phyloP scores from a whole-genome alignment of 2,329 filamentous ascomycete genomes.

The Aotearoamyces nothofagi region DNA sequence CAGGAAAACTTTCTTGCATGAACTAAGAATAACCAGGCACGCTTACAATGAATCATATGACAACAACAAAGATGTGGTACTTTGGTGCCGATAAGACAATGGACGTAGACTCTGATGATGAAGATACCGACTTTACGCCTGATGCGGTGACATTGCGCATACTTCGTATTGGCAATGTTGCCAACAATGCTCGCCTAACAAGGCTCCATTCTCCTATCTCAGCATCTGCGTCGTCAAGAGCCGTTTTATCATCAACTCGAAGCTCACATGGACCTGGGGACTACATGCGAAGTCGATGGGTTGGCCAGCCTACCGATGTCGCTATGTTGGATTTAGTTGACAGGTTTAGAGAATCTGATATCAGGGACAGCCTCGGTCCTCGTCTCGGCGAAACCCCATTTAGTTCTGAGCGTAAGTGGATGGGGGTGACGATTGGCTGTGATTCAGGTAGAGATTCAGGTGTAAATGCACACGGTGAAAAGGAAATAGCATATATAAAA shows the following conservation, averaged over 20 bases:
- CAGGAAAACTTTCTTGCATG: not conserved
- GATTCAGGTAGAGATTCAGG: constrained; percentile 13
- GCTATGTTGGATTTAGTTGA: constrained; percentile 93
- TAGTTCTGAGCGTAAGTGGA: constrained; percentile 97
- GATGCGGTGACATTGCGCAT: constrained; percentile 67
- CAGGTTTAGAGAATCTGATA: constrained; percentile 79
- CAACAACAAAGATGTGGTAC: constrained; percentile 91
- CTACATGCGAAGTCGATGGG: constrained; percentile 70
- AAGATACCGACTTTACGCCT: constrained; percentile 39
- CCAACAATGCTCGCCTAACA: constrained; percentile 80
- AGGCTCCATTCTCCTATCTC: constrained; percentile 54
- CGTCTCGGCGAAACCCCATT: constrained; percentile 82
- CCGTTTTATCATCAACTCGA: constrained; percentile 75
- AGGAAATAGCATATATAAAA: constrained; percentile 87
- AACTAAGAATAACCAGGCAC: constrained; percentile 41
- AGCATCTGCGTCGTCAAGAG: constrained; percentile 55
- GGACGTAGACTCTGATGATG: constrained; percentile 35
- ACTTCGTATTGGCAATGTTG: constrained; percentile 85
- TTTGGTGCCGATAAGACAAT: constrained; percentile 47
- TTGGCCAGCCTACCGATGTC: constrained; percentile 92
- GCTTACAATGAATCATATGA: constrained; percentile 96
- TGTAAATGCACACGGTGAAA: constrained; percentile 32
- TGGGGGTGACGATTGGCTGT: constrained; percentile 76
- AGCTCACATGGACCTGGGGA: constrained; percentile 44
- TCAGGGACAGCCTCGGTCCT: constrained; percentile 70